Evolutionary conservation across 2,329 filamentous ascomycete genomes (phyloP), one percentile per base, ranked within the genome.

Genomic region (Diaporthe citri): DNA sequence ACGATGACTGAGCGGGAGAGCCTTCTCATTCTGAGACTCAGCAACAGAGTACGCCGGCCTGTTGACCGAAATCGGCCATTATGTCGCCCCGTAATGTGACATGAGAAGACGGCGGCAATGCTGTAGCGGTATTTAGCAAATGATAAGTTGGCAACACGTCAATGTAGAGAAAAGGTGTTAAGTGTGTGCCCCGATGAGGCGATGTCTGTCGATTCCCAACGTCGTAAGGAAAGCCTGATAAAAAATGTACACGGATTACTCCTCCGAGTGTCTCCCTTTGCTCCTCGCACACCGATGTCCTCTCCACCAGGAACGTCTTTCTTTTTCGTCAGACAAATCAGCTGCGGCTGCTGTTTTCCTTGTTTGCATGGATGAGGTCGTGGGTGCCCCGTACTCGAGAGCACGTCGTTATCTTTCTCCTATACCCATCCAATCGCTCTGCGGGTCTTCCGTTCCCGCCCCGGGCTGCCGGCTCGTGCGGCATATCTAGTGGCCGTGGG

Each of bases 401-500:
- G 51, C 46, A 52, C 39, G 48, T 55, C 41, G 9, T 34, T 22
- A 69, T 28, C n/a, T 57, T 28, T 8, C 39, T 59, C 71, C 56
- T 25, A 59, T 25, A 25, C 25, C 36, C n/a, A 25, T 36, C 51
- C 25, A 10, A 22, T 71, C 67, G 51, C 51, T 59, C 31, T 57
- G 39, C 31, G 20, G 28, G n/a, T 52, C 31, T 3, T 39, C 20
- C 20, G 57, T 31, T 15, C 66, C 67, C 39, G 12, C 28, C 28
- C 52, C 48, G 7, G 48, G n/a, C 25, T 64, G 60, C 60, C 60
- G 55, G 57, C 59, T 52, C 67, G 41, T 46, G 71, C 48, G 34
- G 64, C 41, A 69, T 22, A 55, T 75, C 56, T 90, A 91, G 85
- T 90, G 89, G 78, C 83, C 82, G 77, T 82, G 82, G 74, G 83